Base-by-base conservation (phyloP, 768 basidiomycete species). In the Tulasnella sp. region DNA sequence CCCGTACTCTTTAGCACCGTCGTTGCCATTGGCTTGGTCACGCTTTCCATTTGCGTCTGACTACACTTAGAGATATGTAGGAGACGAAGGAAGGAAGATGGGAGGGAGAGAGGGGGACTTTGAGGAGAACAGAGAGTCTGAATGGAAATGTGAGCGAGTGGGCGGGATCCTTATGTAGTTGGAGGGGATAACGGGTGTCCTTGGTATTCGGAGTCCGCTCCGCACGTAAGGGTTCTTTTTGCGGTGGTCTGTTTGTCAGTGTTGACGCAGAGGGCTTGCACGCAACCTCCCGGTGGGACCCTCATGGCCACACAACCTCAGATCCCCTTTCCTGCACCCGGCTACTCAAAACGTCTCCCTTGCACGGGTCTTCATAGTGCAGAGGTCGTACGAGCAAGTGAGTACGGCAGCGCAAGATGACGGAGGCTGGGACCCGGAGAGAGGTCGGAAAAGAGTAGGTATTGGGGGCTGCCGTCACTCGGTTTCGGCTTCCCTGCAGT, bases 1-100 rank as follows among this genome's bases (percentile, higher is more conserved):
- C 52, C 52, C 77, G 75, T 24, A 78, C 77, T 78, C 40, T 39
- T 39, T 18, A 46, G 40, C 5, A 78, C 31, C 36, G 31, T 72
- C 19, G n/a, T 12, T 36, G 71, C 71, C 71, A 72, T 16, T 42
- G 71, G 40, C 21, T 36, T 42, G 71, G 71, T 72, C n/a, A 7
- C 52, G 14, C 52, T 52, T 24, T 52, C 52, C 52, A 52, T 52
- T 52, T 52, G 52, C 52, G 24, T 52, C 52, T 52, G n/a, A n/a
- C 52, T 52, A n/a, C 52, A 52, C 48, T 48, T 7, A 48, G 21
- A 48, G 7, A 21, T 1, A 52, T 52, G 52, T 52, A 52, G 52
- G 8, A 14, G 31, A 16, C 12, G 62, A 12, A 68, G 62, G 62
- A 14, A 12, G n/a, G n/a, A 10, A 40, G 34, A 16, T 0, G 62